A percentile compares a stretch with the other conserved stretches of the same genome.
Conservation (phyloP, 257 asterid genomes). For the Lycium ferocissimum region DNA sequence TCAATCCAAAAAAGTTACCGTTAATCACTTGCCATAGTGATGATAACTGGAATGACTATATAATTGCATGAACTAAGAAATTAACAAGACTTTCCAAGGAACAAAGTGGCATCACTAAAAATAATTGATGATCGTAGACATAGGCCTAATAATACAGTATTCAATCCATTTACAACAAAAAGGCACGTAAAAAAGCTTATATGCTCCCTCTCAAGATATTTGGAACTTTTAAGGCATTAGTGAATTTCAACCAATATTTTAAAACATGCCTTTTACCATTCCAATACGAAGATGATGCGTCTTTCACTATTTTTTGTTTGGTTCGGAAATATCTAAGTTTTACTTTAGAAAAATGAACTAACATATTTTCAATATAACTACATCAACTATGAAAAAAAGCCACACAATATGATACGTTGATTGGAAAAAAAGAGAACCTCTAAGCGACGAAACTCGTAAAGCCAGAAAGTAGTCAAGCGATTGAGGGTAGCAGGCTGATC, state of each 20-base stretch:
- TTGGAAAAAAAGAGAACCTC: slow-evolving; percentile 56
- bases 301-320: neutral
- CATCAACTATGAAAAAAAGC: neutral
- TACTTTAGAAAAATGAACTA: neutral
- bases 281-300: neutral
- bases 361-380: neutral
- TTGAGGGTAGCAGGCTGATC: slow-evolving; percentile 86
- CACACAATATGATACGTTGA: neutral
- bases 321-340: neutral
- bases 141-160: neutral
- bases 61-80: neutral
- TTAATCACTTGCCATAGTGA: neutral
- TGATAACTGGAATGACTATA: neutral
- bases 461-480: slow-evolving; percentile 95
- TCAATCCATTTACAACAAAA: slow-evolving; percentile 1
- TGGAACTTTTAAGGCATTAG: neutral
- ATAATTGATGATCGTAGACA: neutral
- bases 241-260: neutral
- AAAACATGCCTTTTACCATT: neutral
- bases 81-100: neutral
- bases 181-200: neutral
- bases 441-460: slow-evolving; percentile 85
- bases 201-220: neutral
- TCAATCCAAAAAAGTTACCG: slow-evolving; percentile 10
- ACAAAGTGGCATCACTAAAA: neutral